phyloP scores from a whole-genome alignment of 768 basidiomycete species.

The Tubosaeta brunneosetosa region DNA sequence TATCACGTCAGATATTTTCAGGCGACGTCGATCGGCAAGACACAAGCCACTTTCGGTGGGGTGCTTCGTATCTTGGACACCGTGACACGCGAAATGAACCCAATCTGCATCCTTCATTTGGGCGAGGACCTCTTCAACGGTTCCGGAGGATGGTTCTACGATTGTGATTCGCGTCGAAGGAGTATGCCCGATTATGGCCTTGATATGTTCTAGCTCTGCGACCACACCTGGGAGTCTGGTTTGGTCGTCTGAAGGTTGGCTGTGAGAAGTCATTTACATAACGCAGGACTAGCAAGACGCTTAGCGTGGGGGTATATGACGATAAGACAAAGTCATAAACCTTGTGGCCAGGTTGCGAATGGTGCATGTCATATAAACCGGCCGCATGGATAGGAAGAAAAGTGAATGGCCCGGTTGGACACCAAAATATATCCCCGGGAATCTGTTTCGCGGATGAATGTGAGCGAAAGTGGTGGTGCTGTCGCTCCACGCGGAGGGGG shows the following conservation, averaged over 20 bases:
- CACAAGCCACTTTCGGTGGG: constrained; percentile 17
- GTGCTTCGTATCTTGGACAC: constrained; percentile 14
- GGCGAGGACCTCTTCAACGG: neutral
- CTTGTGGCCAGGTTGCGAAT: neutral
- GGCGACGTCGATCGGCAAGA: constrained; percentile 7
- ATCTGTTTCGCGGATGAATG: neutral
- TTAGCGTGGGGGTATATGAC: too few relatives aligned
- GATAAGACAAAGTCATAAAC: neutral
- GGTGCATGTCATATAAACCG: neutral
- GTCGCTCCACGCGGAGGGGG: too few relatives aligned
- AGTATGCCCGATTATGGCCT: neutral
- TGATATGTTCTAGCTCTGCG: constrained; percentile 23
- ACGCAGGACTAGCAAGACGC: too few relatives aligned
- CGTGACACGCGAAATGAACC: constrained; percentile 32
- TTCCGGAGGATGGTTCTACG: neutral
- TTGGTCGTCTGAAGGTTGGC: constrained; percentile 4
- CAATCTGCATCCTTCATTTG: constrained; percentile 3
- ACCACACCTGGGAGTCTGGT: constrained; percentile 5
- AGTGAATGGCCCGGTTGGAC: neutral
- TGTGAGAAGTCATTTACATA: too few relatives aligned
- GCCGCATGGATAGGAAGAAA: constrained; percentile 4
- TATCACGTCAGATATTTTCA: constrained; percentile 4
- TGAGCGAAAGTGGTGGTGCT: too few relatives aligned
- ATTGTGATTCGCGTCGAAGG: neutral
- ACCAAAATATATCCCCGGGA: neutral